A percentile compares a stretch with the other conserved stretches of the same genome.
phyloP scores from a whole-genome alignment of 305 asterid species.

The Caryopteris hybrid region DNA sequence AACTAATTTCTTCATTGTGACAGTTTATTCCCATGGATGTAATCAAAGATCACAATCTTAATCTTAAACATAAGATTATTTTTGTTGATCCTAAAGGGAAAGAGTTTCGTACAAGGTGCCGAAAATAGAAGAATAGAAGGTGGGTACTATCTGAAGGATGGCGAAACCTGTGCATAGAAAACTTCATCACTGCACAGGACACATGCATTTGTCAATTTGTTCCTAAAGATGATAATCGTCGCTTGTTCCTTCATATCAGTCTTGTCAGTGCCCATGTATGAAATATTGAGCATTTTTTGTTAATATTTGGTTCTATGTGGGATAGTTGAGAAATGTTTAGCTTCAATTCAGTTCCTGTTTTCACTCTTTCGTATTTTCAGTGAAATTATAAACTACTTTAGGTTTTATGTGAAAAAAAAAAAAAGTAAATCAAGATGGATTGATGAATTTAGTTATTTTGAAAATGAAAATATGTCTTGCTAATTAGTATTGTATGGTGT shows the following conservation, averaged over 20 bases:
- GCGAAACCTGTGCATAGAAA: background rate
- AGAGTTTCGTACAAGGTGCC: background rate
- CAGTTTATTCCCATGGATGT: conserved; percentile 2
- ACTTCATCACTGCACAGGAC: background rate
- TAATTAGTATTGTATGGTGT: too few relatives aligned
- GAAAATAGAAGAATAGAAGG: background rate
- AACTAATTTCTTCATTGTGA: too few relatives aligned
- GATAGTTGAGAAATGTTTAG: too few relatives aligned
- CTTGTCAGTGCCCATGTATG: background rate
- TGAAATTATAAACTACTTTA: too few relatives aligned
- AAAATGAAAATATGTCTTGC: too few relatives aligned
- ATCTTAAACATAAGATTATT: background rate
- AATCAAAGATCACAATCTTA: background rate
- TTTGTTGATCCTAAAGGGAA: background rate
- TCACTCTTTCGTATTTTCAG: too few relatives aligned
- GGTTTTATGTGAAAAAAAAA: too few relatives aligned
- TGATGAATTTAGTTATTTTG: too few relatives aligned
- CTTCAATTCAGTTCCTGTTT: too few relatives aligned
- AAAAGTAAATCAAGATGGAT: too few relatives aligned
- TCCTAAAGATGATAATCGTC: background rate
- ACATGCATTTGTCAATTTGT: conserved; percentile 13
- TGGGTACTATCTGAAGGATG: background rate
- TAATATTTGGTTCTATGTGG: too few relatives aligned
- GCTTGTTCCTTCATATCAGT: background rate
- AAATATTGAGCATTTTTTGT: too few relatives aligned